phyloP scores from a whole-genome alignment of 1,284 basidiomycete genomes.

The Paramarasmius palmivorus region DNA sequence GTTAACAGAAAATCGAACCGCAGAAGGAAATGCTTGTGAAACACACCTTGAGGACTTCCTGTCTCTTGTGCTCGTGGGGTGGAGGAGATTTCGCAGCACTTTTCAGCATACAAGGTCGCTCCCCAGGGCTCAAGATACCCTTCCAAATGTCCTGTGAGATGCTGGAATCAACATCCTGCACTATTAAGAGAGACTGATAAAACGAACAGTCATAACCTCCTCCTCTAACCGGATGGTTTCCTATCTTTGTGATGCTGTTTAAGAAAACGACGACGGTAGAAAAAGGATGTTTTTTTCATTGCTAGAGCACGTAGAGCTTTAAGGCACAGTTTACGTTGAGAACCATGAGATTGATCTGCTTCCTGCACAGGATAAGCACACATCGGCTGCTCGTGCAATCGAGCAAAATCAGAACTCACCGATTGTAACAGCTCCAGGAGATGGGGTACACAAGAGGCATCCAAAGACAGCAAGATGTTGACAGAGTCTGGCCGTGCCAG shows the following conservation, averaged over 20 bases:
- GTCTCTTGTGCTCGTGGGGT: neutral
- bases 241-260: neutral
- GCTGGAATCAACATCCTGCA: too few relatives aligned
- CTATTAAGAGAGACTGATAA: too few relatives aligned
- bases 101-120: constrained; percentile 11
- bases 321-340: neutral
- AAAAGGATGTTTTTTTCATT: neutral
- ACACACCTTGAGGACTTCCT: constrained; percentile 7
- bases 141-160: constrained; percentile 12
- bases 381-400: too few relatives aligned
- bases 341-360: too few relatives aligned
- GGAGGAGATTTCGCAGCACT: constrained; percentile 11
- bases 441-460: too few relatives aligned
- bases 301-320: neutral
- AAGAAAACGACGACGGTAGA: neutral
- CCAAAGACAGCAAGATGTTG: too few relatives aligned
- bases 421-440: too few relatives aligned
- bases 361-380: too few relatives aligned
- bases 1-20: too few relatives aligned
- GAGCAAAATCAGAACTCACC: too few relatives aligned
- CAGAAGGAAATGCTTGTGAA: neutral
- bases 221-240: neutral
- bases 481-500: too few relatives aligned
- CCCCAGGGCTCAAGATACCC: constrained; percentile 3
- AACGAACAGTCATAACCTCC: neutral